Percentiles rank a stretch among this genome's conserved stretches.
Evolutionary conservation across 768 basidiomycete genomes (phyloP).

Genomic region (Auriscalpium microsporum): DNA sequence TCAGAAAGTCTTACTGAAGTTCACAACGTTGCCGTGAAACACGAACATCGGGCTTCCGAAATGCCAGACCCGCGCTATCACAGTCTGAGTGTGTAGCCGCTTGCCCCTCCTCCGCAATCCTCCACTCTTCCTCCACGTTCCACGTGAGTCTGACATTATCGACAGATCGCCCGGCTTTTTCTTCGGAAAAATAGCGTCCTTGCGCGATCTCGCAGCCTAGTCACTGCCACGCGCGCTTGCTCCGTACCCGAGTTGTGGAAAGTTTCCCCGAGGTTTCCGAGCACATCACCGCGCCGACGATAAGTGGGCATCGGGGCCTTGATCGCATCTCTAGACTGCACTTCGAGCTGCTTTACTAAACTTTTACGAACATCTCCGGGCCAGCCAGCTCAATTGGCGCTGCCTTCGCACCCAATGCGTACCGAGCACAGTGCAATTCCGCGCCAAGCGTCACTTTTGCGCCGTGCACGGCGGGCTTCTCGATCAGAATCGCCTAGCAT

Average conservation of each 20-base stretch:
- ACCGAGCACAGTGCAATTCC: not conserved
- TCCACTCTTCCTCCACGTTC: not conserved
- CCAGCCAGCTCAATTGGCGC: not conserved
- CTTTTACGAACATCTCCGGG: not conserved
- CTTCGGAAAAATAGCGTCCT: not conserved
- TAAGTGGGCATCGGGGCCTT: not conserved
- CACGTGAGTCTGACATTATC: not conserved
- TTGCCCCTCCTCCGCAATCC: not conserved
- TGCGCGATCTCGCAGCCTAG: not conserved
- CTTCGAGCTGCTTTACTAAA: not conserved
- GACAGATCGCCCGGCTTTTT: not conserved
- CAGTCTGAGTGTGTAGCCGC: not conserved
- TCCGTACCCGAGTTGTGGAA: not conserved
- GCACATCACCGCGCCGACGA: not conserved
- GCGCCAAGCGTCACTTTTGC: not conserved
- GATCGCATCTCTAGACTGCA: not conserved
- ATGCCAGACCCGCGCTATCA: not conserved
- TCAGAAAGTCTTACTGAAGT: not conserved
- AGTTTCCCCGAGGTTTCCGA: not conserved
- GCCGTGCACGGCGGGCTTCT: not conserved
- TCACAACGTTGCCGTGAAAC: not conserved
- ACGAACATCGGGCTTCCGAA: not conserved
- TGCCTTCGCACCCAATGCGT: not conserved
- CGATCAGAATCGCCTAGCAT: not conserved
- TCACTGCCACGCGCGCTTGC: not conserved